Evolutionary conservation across 805 yeast genomes (phyloP), one percentile per base, ranked within the genome.

Genomic region (Pichia deserticola): DNA sequence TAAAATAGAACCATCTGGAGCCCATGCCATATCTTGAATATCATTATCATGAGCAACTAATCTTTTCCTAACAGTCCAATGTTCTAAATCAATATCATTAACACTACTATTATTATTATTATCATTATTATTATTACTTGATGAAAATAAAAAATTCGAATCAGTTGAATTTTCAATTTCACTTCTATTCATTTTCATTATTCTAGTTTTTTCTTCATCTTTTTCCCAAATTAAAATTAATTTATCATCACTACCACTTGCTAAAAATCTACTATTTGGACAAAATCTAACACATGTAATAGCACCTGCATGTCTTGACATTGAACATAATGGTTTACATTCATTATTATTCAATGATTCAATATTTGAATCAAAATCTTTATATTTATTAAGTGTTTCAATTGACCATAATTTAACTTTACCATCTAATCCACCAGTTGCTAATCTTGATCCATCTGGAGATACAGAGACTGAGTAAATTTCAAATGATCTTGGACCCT

Each of bases 1-100:
- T 43, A 93, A 70, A 28, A 93, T 79, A 36, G 88, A 79, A 5
- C 95, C 86, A 62, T 92, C 98, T 0, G 98, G 97, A 1, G 96
- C 86, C 98, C 99, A 93, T 40, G 97, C 95, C 57, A 93, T 83
- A 66, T 93, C 99, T 65, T 93, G 99, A 45, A 93, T 87, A 70
- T 93, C 99, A 62, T 92, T 93, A 55, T 93, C 98, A 66, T 93
- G 99, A 1, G 97, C 99, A 20, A 89, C 97, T 13, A 89, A 75
- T 59, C 98, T 77, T 59, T 88, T 88, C 20, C 96, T 71, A 1
- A 92, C 97, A 1, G 92, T 82, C 99, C 99, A 92, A 59, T 87
- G 95, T 65, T 92, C 99, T 49, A 79, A 61, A 58, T 89, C 96
- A 0, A 74, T 72, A 44, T 79, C 84, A 48, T 81, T 76, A 34